Percentiles rank a stretch among this genome's conserved stretches.
These are phyloP conservation scores for Escallonia herrerae DNA, from an alignment of 129 eudicot species.

Conservation along the genomic window DNA sequence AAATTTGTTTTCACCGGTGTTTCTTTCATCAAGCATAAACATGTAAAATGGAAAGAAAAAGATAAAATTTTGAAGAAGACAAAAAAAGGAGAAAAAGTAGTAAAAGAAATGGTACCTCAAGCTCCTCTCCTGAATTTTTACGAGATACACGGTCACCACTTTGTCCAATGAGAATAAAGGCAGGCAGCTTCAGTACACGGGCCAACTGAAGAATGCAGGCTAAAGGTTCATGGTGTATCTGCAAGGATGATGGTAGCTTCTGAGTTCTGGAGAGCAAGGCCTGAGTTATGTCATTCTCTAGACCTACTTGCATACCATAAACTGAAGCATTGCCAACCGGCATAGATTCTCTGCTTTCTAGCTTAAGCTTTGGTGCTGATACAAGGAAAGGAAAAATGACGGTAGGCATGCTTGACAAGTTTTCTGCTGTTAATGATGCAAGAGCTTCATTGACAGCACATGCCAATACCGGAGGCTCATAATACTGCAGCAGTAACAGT, in stretches of 20 bases:
- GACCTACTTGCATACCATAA: slow-evolving; percentile 60
- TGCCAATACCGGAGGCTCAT: slow-evolving; percentile 62
- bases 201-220: slow-evolving; percentile 57
- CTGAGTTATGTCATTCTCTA: slow-evolving; percentile 35
- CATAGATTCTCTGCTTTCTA: slow-evolving; percentile 28
- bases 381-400: slow-evolving; percentile 58
- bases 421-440: slow-evolving; percentile 38
- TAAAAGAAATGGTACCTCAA: slow-evolving; percentile 42
- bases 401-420: slow-evolving; percentile 35
- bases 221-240: slow-evolving; percentile 55
- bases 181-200: slow-evolving; percentile 41
- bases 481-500: slow-evolving; percentile 47
- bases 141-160: slow-evolving; percentile 16
- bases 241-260: slow-evolving; percentile 46
- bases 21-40: too few species aligned
- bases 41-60: too few species aligned
- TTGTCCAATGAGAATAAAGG: slow-evolving; percentile 54
- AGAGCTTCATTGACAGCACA: slow-evolving; percentile 76
- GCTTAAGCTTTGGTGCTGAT: slow-evolving; percentile 54
- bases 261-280: slow-evolving; percentile 36
- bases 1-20: too few species aligned
- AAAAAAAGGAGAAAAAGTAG: background rate
- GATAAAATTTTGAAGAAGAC: background rate
- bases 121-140: slow-evolving; percentile 30
- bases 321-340: slow-evolving; percentile 21